Evolutionary conservation across 495 filamentous ascomycete genomes (phyloP), one percentile per base, ranked within the genome.

Genomic region (Cercophora sp.): DNA sequence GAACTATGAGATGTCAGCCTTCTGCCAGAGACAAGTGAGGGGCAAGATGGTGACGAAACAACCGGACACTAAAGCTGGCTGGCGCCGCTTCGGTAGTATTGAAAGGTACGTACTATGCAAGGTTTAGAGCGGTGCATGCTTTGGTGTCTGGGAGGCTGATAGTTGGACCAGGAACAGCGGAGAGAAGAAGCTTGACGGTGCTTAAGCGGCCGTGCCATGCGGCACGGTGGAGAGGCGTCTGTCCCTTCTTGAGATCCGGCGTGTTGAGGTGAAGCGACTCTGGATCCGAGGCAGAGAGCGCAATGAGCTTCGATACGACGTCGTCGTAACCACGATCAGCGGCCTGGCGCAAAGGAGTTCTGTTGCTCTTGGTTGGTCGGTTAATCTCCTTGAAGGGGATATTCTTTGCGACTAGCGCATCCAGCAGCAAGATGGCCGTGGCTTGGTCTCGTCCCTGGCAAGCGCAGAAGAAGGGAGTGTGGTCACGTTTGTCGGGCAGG

Each of bases 171-270:
- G 56, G 48, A 5, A 27, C 31, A 9, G 54, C 45, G 23, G 32
- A 25, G 19, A 62, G 51, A n/a, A 65, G 36, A 8, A 49, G 44
- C 0, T 18, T 43, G 1, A 66, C 63, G 34, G 47, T 57, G 3
- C 35, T 36, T 11, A 35, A 18, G 34, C 62, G 57, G 20, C 61
- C 66, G 26, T 42, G 20, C 34, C 52, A 24, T n/a, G 64, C 53
- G 18, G 66, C 66, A 27, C 57, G 64, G 46, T 69, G 66, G 25
- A 69, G 57, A 3, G 66, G 25, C 8, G 62, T 60, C 52, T 57
- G 55, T 9, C 58, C 48, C 40, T 43, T 43, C 9, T 63, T 58
- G 9, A 43, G 42, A 41, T 67, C 61, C 0, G 25, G 48, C 2
- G 40, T 13, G 43, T 65, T 45, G 44, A 62, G 39, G 23, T n/a